Evolutionary conservation across 1,139 yeast species (phyloP).

Genomic region (Kodamaea sp.): DNA sequence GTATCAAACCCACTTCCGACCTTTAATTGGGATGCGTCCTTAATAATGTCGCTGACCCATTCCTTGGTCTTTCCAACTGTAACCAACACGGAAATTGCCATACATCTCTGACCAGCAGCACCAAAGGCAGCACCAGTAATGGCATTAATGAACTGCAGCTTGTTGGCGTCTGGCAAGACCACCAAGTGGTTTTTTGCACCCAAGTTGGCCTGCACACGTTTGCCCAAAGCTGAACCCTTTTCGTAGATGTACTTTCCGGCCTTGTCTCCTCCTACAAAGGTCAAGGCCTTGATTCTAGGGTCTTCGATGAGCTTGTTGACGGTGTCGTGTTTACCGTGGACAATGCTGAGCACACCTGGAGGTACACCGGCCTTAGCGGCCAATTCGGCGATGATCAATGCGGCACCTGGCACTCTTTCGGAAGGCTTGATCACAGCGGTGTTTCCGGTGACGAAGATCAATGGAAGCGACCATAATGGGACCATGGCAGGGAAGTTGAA

Average conservation of each 20-base stretch:
- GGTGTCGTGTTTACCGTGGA: constrained; percentile 76
- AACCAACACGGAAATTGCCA: constrained; percentile 76
- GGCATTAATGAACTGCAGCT: constrained; percentile 64
- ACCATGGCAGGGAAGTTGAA: constrained; percentile 86
- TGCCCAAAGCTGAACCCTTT: constrained; percentile 68
- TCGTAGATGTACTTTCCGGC: constrained; percentile 76
- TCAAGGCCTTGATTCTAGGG: constrained; percentile 75
- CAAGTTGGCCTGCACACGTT: constrained; percentile 75
- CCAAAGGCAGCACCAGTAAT: constrained; percentile 80
- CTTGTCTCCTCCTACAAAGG: constrained; percentile 76
- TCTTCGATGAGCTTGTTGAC: constrained; percentile 75
- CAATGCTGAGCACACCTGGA: constrained; percentile 70
- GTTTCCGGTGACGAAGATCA: constrained; percentile 76
- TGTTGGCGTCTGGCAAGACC: constrained; percentile 72
- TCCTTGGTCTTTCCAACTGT: constrained; percentile 71
- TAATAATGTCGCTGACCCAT: constrained; percentile 64
- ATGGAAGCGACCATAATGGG: constrained; percentile 81
- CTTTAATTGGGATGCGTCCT: constrained; percentile 56
- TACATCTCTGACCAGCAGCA: constrained; percentile 85
- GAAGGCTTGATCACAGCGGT: constrained; percentile 76
- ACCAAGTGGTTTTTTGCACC: constrained; percentile 81
- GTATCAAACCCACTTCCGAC: constrained; percentile 71
- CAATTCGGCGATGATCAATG: constrained; percentile 73
- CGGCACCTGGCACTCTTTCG: constrained; percentile 80
- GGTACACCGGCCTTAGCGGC: constrained; percentile 79